Base-by-base conservation (phyloP, 768 basidiomycete species). In the Russula emetica region DNA sequence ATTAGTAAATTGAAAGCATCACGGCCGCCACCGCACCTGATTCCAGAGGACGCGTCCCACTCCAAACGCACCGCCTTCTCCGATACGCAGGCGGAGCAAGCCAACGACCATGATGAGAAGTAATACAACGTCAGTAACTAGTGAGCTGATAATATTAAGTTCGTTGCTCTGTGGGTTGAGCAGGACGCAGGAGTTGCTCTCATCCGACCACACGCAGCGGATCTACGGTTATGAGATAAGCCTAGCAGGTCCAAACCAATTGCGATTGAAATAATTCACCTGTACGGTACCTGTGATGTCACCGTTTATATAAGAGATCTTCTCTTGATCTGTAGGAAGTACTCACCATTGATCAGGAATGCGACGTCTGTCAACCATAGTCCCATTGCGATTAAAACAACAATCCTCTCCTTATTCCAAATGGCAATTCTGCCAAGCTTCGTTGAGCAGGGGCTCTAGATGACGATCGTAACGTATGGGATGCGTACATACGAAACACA, bases 311-410 rank as follows among this genome's bases (percentile, higher is more conserved):
- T 3, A 42, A n/a, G 28, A 49, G 1, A 24, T 45, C n/a, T 10
- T 24, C 22, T 36, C 22, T 8, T 22, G 1, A 24, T 24, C 22
- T 24, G 34, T 16, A 16, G 14, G 6, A 18, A 8, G n/a, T 20
- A 38, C 65, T 20, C 7, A 47, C 65, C 52, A 3, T 47, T 24
- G 18, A 66, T 58, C 18, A 62, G 32, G 28, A 64, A 57, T n/a
- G 18, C 26, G 10, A 58, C 8, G 13, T 66, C 54, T 28, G 42
- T 28, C 18, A 8, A 7, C 56, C 55, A 66, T 14, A 38, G 11
- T 1, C 18, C 2, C 4, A 24, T n/a, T 18, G 62, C 34, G 14
- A 47, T 14, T 36, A 13, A 22, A 5, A 36, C 5, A 9, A 45
- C 8, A n/a, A 42, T 38, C 22, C 5, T 50, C 13, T 40, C 28